phyloP scores from a whole-genome alignment of 371 early-diverging fungal species.

The Thermomucor indicae-seudaticae region DNA sequence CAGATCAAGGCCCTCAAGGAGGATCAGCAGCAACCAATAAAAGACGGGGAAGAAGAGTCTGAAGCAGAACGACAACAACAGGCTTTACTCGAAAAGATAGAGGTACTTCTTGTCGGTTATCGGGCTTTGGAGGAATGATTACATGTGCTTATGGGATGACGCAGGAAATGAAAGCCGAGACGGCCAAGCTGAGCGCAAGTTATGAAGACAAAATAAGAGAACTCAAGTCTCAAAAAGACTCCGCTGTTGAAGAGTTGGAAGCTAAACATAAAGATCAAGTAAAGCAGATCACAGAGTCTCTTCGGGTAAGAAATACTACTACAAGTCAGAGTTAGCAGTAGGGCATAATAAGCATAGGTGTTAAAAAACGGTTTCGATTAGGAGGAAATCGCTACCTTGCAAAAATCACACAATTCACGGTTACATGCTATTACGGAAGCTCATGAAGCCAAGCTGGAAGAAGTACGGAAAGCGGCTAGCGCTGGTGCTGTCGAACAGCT shows the following conservation, averaged over 20 bases:
- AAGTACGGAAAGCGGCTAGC: constrained; percentile 8
- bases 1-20: constrained; percentile 6
- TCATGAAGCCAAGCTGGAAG: constrained; percentile 13
- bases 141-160: too few relatives aligned
- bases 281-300: background rate
- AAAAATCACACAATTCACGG: constrained; percentile 5
- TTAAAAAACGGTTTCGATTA: background rate
- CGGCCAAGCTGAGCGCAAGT: background rate
- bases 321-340: background rate
- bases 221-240: background rate
- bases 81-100: constrained; percentile 8
- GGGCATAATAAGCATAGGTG: background rate
- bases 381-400: constrained; percentile 10
- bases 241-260: background rate
- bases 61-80: constrained; percentile 5
- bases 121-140: too few relatives aligned
- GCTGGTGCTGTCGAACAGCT: constrained; percentile 5
- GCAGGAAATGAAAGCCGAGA: background rate
- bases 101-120: background rate
- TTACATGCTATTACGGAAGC: background rate
- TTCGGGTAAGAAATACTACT: background rate
- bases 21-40: constrained; percentile 4
- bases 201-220: constrained; percentile 5
- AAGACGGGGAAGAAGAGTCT: constrained; percentile 4
- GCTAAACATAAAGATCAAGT: background rate